Base-by-base conservation (phyloP, 2,329 filamentous ascomycete genomes). In the Alternaria gansuensis region DNA sequence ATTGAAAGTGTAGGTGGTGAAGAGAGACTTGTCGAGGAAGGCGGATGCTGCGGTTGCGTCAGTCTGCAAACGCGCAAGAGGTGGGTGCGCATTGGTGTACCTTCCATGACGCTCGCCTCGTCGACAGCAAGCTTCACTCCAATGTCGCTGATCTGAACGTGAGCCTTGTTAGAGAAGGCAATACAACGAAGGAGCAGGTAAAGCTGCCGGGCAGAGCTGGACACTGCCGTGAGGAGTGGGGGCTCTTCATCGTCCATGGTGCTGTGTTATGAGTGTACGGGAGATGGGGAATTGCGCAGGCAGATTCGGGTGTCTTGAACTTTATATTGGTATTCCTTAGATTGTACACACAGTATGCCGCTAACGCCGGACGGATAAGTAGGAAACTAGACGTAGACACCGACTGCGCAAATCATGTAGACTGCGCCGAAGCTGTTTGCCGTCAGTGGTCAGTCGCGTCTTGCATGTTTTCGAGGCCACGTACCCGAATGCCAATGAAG, bases 391-490 rank as follows among this genome's bases (percentile, higher is more conserved):
- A 99, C 92, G 88, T 99, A 98, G 76, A 99, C 95, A 78, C 95
- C 95, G 77, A 95, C 95, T 60, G 93, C 95, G 81, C 95, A 99
- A 81, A 99, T 98, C 90, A 97, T 97, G 82, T 95, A 97, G 44
- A 99, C 93, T 50, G 94, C 90, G 70, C 95, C 95, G 79, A 97
- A 91, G 50, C 94, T 97, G 74, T n/a, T 44, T 34, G 46, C 40
- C 24, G 53, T 57, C 48, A 49, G 39, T 46, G n/a, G 36, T 13
- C 17, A n/a, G 17, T 17, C 28, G 53, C 36, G 36, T 37, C 21
- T 24, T 31, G 55, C n/a, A 23, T 26, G 39, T 33, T 28, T 33
- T 37, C 52, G 51, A 59, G 49, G 59, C 44, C 43, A 74, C 91
- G 74, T 88, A 98, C 94, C 91, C 94, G 81, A 97, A 87, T 63